phyloP scores from a whole-genome alignment of 345 rosid genomes.

The Hibiscus trionum region DNA sequence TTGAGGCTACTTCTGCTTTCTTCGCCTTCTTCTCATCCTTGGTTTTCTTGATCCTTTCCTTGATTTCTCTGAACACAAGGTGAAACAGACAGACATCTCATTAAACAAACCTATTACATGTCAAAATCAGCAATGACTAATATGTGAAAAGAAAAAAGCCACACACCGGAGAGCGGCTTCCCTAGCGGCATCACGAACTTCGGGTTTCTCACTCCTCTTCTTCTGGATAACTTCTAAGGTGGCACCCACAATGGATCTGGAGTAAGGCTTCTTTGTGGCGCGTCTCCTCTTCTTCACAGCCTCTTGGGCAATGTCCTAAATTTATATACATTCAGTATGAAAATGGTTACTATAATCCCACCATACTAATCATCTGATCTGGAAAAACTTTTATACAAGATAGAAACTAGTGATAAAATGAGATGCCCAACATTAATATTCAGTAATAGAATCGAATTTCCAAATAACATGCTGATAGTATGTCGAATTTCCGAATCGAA shows the following conservation, averaged over 20 bases:
- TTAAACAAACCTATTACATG: too few species aligned
- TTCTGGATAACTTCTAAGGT: conserved; percentile 67
- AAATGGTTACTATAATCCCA: not conserved
- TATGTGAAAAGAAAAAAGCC: not conserved
- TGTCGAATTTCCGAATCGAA: not conserved
- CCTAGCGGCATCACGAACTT: conserved; percentile 73
- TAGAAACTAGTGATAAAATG: too few species aligned
- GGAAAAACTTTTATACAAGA: too few species aligned
- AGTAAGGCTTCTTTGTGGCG: conserved; percentile 63
- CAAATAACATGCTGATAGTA: too few species aligned
- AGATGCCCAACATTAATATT: too few species aligned
- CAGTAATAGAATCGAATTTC: too few species aligned
- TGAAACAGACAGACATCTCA: not conserved
- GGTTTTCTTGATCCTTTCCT: conserved; percentile 75
- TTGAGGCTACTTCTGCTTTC: conserved; percentile 55
- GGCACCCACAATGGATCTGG: conserved; percentile 69
- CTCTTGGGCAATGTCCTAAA: conserved; percentile 61
- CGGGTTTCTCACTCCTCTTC: conserved; percentile 69
- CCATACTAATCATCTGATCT: too few species aligned
- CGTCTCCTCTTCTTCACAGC: conserved; percentile 62
- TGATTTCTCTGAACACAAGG: conserved; percentile 44
- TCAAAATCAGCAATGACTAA: not conserved
- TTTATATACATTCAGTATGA: not conserved
- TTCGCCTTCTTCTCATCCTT: conserved; percentile 84
- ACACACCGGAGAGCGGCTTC: conserved; percentile 61